Conservation (phyloP, 148 eudicot species). For the Rhododendron mucronatum region DNA sequence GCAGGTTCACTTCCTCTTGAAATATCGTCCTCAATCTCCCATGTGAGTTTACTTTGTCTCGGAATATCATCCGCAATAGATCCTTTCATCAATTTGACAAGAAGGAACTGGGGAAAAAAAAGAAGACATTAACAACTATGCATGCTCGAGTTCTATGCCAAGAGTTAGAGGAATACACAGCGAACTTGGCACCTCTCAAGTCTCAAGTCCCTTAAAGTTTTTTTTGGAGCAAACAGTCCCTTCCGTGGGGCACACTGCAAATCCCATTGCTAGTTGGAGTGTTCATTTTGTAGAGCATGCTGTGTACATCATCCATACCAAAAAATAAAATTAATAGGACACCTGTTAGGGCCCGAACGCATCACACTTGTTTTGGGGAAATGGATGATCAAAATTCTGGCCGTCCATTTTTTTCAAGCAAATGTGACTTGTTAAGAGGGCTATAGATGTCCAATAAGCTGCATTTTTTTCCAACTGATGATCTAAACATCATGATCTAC, state of each 20-base stretch:
- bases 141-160: conserved; percentile 23
- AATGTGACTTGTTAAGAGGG: not conserved
- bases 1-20: conserved; percentile 36
- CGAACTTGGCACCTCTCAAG: not conserved
- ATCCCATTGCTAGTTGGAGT: not conserved
- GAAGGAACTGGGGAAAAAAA: conserved; percentile 43
- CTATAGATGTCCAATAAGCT: not conserved
- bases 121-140: conserved; percentile 36
- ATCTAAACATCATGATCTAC: not conserved
- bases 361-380: not conserved
- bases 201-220: not conserved
- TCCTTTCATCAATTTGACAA: conserved; percentile 43
- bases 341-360: not conserved
- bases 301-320: not conserved
- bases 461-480: not conserved
- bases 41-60: conserved; percentile 37
- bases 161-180: not conserved
- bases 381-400: not conserved
- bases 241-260: not conserved
- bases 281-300: not conserved
- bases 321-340: not conserved
- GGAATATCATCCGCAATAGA: conserved; percentile 52
- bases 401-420: not conserved
- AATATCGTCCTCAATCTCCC: conserved; percentile 60
- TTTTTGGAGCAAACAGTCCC: not conserved